Evolutionary conservation across 345 rosid genomes (phyloP).

Genomic region (Rhodamnia argentea): DNA sequence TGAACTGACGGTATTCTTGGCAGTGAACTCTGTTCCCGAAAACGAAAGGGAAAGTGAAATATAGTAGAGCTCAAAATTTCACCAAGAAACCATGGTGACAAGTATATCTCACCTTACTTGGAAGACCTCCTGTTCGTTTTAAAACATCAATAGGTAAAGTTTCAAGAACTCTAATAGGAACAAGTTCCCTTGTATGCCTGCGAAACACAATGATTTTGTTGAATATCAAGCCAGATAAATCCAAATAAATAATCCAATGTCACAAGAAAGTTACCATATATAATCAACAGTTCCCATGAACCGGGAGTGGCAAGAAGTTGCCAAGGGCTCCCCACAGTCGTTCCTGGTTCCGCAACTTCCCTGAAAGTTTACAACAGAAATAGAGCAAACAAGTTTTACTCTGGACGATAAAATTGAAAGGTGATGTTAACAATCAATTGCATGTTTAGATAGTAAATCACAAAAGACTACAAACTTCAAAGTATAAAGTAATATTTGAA

Average conservation of each 20-base stretch:
- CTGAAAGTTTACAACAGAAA: conserved; percentile 21
- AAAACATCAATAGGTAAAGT: conserved; percentile 59
- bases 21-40: neutral
- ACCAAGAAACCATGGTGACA: neutral
- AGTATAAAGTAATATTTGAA: neutral
- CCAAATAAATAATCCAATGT: neutral
- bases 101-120: conserved; percentile 47
- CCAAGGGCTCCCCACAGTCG: conserved; percentile 71
- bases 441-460: neutral
- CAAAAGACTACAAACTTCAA: neutral
- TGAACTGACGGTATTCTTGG: neutral
- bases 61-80: neutral
- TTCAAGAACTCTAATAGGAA: conserved; percentile 84
- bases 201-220: neutral
- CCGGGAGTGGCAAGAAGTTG: conserved; percentile 79
- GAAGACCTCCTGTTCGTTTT: conserved; percentile 62
- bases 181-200: conserved; percentile 78
- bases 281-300: conserved; percentile 94
- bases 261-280: conserved; percentile 49
- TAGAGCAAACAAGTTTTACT: neutral
- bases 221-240: neutral
- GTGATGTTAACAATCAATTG: neutral
- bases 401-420: neutral
- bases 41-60: neutral
- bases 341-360: conserved; percentile 54